Evolutionary conservation across 352 stramenopile genomes (phyloP), one percentile per base, ranked within the genome.

Genomic region (Phytophthora ramorum): DNA sequence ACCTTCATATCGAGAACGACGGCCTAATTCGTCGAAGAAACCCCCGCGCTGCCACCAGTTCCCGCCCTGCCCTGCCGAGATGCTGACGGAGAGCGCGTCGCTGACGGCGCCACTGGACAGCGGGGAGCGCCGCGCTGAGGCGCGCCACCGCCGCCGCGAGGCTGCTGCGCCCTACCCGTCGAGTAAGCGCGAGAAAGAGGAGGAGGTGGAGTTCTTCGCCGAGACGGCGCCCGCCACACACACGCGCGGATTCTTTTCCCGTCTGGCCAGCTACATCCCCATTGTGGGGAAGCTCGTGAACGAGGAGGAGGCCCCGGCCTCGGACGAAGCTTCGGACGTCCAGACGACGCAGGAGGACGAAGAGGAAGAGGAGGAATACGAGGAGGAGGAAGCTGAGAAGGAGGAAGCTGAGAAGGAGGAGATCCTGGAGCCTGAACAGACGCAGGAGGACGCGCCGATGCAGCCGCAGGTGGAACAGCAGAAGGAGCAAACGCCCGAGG

Each of bases 231-330:
- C 41, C 16, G 10, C 57, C 47, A 32, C 34, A 55, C 17, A 47
- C 28, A 40, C 14, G 55, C 47, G 58, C 44, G 68, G 75, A 6
- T 63, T 91, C 30, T 87, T 91, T 28, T 78, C 82, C 13, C 83
- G 83, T 1, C 54, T 91, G 6, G 77, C 89, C 26, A 89, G 83
- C 43, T 86, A 83, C 51, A 67, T 93, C n/a, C 85, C 85, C 38
- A 66, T 93, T 5, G 75, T 91, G 13, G 76, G 73, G 34, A 85
- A 87, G 45, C 46, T 88, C 9, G 71, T 89, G 24, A 66, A 57
- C 12, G 78, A 87, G 10, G 63, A 82, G 10, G 73, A 78, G 1
- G 59, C 76, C 34, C 45, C 47, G 10, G 47, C 53, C 6, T 8
- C 24, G 28, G 55, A 64, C 44, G 76, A 65, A n/a, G 63, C 20